Evolutionary conservation across 768 basidiomycete genomes (phyloP), one percentile per base, ranked within the genome.

Genomic region (Gymnopilus dilepis): DNA sequence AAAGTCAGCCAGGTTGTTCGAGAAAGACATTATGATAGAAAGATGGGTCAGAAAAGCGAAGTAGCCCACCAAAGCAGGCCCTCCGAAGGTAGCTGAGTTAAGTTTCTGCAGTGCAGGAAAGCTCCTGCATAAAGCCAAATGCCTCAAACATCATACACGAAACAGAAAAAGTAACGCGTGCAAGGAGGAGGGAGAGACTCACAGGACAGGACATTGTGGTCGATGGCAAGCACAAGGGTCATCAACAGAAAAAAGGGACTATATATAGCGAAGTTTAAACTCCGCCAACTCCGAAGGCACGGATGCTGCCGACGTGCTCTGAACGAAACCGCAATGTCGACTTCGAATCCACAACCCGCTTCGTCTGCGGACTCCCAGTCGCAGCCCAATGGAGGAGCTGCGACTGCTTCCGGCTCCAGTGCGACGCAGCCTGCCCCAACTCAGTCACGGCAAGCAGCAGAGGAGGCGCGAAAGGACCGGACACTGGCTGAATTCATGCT

Each of bases 41-140:
- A 62, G 42, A 19, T 40, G 57, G 68, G 61, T 78, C 77, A 76
- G 67, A 78, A 73, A 67, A 83, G 74, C 84, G 82, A 82, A 73
- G 73, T 61, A 69, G 69, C 70, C 76, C 65, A 70, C 79, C 78
- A 79, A 82, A 76, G 78, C 66, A 75, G 76, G 68, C 75, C 74
- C 79, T 81, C 85, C 85, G 88, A 90, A 92, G 91, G 91, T 92
- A 92, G 90, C 90, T 92, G 91, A 92, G 91, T 85, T 90, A 82
- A 73, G 67, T 86, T 88, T 92, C 90, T 90, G 87, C 91, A 92
- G 74, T 80, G 88, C 87, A 84, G 84, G 85, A 76, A 66, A 69
- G 69, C 72, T 74, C 84, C 80, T 78, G 85, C 89, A 67, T 92
- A 91, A 91, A 91, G 90, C 90, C 90, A 92, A 91, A 91, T 92